phyloP scores from a whole-genome alignment of 2,329 filamentous ascomycete genomes.

The Lecanicillium sp. region DNA sequence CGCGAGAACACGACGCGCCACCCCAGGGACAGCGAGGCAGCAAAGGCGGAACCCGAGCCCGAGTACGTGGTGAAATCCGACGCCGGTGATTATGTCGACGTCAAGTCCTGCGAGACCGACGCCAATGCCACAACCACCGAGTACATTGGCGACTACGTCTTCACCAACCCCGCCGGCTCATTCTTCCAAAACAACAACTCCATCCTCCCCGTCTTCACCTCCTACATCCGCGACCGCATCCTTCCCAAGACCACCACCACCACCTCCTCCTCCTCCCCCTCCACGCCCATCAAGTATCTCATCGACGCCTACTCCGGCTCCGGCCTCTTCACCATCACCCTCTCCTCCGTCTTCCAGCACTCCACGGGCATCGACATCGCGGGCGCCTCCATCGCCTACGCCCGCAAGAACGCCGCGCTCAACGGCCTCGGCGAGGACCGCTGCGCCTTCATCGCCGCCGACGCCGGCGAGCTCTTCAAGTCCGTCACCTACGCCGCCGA shows the following conservation, averaged over 20 bases:
- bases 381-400: conserved; percentile 68
- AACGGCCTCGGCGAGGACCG: conserved; percentile 65
- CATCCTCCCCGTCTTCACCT: conserved; percentile 80
- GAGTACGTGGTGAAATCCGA: conserved; percentile 42
- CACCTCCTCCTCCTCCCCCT: conserved; percentile 37
- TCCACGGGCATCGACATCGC: conserved; percentile 90
- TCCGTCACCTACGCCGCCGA: conserved; percentile 65
- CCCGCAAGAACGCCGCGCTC: conserved; percentile 67
- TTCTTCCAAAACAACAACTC: conserved; percentile 99
- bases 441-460: conserved; percentile 82
- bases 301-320: conserved; percentile 98
- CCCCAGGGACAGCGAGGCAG: conserved; percentile 37
- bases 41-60: conserved; percentile 21
- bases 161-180: conserved; percentile 84
- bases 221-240: conserved; percentile 77
- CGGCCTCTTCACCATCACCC: conserved; percentile 92
- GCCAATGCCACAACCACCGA: conserved; percentile 77
- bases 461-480: conserved; percentile 77
- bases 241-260: conserved; percentile 43
- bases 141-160: conserved; percentile 77
- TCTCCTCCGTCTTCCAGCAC: conserved; percentile 76
- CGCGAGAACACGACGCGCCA: conserved; percentile 76
- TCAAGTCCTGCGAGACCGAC: conserved; percentile 86
- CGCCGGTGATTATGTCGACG: conserved; percentile 55
- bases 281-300: conserved; percentile 64